A percentile compares a stretch with the other conserved stretches of the same genome.
These are phyloP conservation scores for Colletotrichum phormii DNA, from an alignment of 2,329 filamentous ascomycete species.

Conservation along the genomic window DNA sequence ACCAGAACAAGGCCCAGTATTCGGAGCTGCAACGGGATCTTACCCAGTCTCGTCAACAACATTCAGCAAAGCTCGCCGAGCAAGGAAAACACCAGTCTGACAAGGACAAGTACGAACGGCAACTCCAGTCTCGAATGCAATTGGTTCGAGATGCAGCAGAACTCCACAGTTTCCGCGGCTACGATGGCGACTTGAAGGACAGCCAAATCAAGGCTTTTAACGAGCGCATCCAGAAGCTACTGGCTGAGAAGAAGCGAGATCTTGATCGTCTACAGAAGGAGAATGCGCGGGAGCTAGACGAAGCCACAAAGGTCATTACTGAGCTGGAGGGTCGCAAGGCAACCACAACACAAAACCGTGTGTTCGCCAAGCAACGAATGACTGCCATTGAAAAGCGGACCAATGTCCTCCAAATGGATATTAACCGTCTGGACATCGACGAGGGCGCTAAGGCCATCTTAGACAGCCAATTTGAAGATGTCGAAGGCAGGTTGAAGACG, in stretches of 20 bases:
- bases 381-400: slow-evolving; percentile 78
- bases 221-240: slow-evolving; percentile 78
- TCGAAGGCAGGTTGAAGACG: slow-evolving; percentile 70
- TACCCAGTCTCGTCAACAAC: slow-evolving; percentile 54
- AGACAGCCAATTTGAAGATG: slow-evolving; percentile 78
- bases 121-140: slow-evolving; percentile 76
- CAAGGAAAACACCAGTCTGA: slow-evolving; percentile 86
- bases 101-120: slow-evolving; percentile 86
- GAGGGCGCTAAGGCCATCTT: slow-evolving; percentile 86
- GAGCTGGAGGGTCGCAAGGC: slow-evolving; percentile 81
- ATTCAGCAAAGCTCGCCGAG: slow-evolving; percentile 69
- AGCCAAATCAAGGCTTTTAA: slow-evolving; percentile 81
- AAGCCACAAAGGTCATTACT: slow-evolving; percentile 78
- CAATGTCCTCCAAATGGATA: slow-evolving; percentile 71
- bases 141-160: slow-evolving; percentile 84
- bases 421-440: slow-evolving; percentile 82
- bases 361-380: slow-evolving; percentile 79
- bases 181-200: slow-evolving; percentile 82
- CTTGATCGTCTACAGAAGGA: slow-evolving; percentile 81
- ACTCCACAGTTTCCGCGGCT: slow-evolving; percentile 84
- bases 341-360: slow-evolving; percentile 78
- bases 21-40: slow-evolving; percentile 69
- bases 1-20: slow-evolving; percentile 73
- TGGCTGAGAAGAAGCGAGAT: slow-evolving; percentile 81
- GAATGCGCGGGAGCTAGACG: slow-evolving; percentile 78